Percentiles rank a stretch among this genome's conserved stretches.
phyloP scores from a whole-genome alignment of 305 asterid genomes.

The Fraxinus baroniana region DNA sequence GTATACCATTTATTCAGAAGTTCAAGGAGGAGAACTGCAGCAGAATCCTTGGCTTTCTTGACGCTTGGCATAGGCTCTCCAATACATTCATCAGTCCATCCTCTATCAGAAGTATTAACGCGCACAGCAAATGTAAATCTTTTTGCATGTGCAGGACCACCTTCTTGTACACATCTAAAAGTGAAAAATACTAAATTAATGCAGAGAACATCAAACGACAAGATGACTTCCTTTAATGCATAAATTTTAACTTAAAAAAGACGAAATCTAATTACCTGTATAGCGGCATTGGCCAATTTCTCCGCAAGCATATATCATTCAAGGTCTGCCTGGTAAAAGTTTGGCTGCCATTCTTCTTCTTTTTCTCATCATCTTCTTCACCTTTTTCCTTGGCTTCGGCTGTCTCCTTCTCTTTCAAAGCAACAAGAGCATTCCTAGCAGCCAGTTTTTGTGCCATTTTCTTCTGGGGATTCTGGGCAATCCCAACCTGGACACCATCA shows the following conservation, averaged over 20 bases:
- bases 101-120: conserved; percentile 80
- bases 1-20: conserved; percentile 72
- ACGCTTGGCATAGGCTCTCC: conserved; percentile 99
- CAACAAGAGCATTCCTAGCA: conserved; percentile 88
- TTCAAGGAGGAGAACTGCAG: conserved; percentile 83
- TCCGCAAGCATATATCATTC: conserved; percentile 87
- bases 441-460: conserved; percentile 99
- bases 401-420: conserved; percentile 75
- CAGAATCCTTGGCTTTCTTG: conserved; percentile 96
- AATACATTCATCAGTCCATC: conserved; percentile 93
- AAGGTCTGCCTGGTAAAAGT: conserved; percentile 92
- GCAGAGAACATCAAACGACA: neutral
- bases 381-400: conserved; percentile 56
- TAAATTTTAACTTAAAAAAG: neutral
- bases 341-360: conserved; percentile 71
- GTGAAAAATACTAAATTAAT: neutral
- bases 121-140: conserved; percentile 88
- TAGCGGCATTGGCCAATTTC: conserved; percentile 98
- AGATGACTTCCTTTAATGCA: neutral
- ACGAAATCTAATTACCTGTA: conserved; percentile 52
- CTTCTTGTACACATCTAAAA: conserved; percentile 76
- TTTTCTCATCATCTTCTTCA: conserved; percentile 52
- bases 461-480: conserved; percentile 89
- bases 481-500: conserved; percentile 86
- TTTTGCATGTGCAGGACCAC: conserved; percentile 99